Evolutionary conservation across 371 early-diverging fungal genomes (phyloP), one percentile per base, ranked within the genome.

Genomic region (Rhizomucor pusillus): DNA sequence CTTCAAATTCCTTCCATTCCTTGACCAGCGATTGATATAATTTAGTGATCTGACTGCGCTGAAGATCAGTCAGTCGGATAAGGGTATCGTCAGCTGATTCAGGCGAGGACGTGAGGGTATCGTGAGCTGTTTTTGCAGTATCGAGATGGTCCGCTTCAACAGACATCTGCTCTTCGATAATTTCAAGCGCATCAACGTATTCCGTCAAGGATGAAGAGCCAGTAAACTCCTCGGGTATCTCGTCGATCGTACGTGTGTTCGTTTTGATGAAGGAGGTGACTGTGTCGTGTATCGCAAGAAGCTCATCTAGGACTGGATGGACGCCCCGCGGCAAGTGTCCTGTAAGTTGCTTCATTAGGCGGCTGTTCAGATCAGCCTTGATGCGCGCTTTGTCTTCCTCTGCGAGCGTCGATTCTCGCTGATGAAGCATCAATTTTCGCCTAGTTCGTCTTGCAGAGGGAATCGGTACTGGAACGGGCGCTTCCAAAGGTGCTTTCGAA

Each of bases 291-390:
- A 72, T 64, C 1, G 68, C 65, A 19, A 77, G 47, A 1, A 77
- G 52, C 33, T 74, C 65, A 43, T 77, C 78, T 1, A 77, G 54
- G 0, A 65, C 44, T 0, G 75, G 69, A 48, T 77, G 68, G 0
- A 77, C 75, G 2, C 78, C 78, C 11, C 71, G 58, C 4, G 78
- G 78, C 11, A 77, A 45, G 47, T 74, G 73, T 3, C 78, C 78
- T 7, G 78, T 74, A 12, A 77, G 46, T 22, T 77, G 78, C 67
- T 66, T 69, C 62, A 68, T 50, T 43, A 77, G 35, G 11, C 69
- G 69, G n/a, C 54, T 65, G 11, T 67, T 74, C 22, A 77, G 40
- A 47, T 72, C 73, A 4, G 65, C 71, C 49, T 70, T 77, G 46
- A 77, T 69, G 6, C 71, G 64, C 6, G 63, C 70, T 48, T 74